These are phyloP conservation scores for Xylaria hypoxylon DNA, from an alignment of 2,329 filamentous ascomycete species.

Conservation along the genomic window DNA sequence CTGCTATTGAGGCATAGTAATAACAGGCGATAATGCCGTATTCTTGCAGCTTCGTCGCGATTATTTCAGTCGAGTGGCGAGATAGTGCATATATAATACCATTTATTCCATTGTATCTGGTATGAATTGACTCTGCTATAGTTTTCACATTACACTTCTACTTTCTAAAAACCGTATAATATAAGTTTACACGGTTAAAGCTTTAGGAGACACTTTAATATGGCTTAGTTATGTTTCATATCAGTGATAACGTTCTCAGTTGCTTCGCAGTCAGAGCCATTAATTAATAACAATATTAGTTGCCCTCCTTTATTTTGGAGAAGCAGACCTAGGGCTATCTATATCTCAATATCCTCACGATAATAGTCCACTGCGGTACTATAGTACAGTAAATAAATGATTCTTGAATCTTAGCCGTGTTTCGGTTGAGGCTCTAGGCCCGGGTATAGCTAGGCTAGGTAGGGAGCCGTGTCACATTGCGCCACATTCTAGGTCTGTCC, in stretches of 20 bases:
- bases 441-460: too few species aligned
- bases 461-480: too few species aligned
- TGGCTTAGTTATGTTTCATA: constrained; percentile 12
- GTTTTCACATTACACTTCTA: background rate
- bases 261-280: constrained; percentile 3
- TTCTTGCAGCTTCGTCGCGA: background rate
- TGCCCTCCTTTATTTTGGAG: too few species aligned
- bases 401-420: too few species aligned
- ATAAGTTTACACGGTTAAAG: background rate
- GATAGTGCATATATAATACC: background rate
- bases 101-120: background rate
- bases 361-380: too few species aligned
- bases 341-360: too few species aligned
- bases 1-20: background rate
- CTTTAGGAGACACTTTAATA: background rate
- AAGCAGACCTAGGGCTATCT: too few species aligned
- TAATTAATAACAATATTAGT: background rate
- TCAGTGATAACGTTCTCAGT: constrained; percentile 6
- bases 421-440: too few species aligned
- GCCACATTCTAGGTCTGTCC: too few species aligned
- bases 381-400: too few species aligned
- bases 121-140: background rate
- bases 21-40: background rate
- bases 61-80: background rate
- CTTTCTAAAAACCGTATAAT: background rate